A percentile compares a stretch with the other conserved stretches of the same genome.
These are phyloP conservation scores for Camellia granthamiana DNA, from an alignment of 148 eudicot species.

Conservation along the genomic window DNA sequence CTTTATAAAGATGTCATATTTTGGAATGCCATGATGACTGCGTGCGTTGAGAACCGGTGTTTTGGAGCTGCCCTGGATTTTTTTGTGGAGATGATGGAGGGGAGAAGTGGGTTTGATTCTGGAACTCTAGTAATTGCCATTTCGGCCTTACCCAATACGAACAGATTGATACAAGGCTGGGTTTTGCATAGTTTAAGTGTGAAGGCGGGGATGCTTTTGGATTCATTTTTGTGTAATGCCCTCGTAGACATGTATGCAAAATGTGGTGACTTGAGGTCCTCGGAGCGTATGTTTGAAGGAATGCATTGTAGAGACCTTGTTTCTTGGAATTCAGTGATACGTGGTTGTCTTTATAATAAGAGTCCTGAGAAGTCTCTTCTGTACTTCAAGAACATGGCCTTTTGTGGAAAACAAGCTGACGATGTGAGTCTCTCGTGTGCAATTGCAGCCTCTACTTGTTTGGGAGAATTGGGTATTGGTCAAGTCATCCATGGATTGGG, in stretches of 20 bases:
- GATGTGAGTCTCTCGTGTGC: constrained; percentile 41
- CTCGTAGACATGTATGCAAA: constrained; percentile 43
- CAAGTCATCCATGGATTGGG: constrained; percentile 33
- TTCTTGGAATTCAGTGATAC: constrained; percentile 46
- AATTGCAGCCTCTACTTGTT: constrained; percentile 37
- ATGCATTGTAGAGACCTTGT: constrained; percentile 30
- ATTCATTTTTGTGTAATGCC: constrained; percentile 31
- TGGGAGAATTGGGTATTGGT: constrained; percentile 32
- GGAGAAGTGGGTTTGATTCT: constrained; percentile 29
- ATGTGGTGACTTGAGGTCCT: constrained; percentile 40
- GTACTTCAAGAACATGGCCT: constrained; percentile 33
- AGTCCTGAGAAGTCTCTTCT: constrained; percentile 29
- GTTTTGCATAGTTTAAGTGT: constrained; percentile 39
- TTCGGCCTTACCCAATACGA: constrained; percentile 23
- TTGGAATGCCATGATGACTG: constrained; percentile 51
- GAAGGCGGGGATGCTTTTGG: constrained; percentile 36
- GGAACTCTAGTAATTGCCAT: constrained; percentile 37
- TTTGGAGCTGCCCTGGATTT: constrained; percentile 21
- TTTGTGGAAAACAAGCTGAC: constrained; percentile 23
- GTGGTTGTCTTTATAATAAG: constrained; percentile 36
- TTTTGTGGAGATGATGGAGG: constrained; percentile 30
- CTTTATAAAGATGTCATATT: constrained; percentile 32
- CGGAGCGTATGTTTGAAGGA: constrained; percentile 27
- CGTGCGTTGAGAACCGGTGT: constrained; percentile 22
- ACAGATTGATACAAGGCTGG: constrained; percentile 22